Percentiles rank a stretch among this genome's conserved stretches.
Conservation (phyloP, 306 rosid species). For the Fragaria vesca region DNA sequence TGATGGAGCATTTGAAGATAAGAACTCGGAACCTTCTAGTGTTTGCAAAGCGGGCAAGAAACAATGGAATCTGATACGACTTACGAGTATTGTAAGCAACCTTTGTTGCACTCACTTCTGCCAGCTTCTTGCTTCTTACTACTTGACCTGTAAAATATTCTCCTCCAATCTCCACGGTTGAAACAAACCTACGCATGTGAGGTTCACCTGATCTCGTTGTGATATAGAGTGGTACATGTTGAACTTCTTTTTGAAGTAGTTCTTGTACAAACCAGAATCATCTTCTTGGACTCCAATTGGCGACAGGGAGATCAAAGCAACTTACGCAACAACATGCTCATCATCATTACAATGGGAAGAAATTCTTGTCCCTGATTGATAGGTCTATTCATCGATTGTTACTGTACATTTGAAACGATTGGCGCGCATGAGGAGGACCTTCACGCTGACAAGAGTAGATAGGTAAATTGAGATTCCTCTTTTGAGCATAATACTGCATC, state of each 20-base stretch:
- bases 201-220: constrained; percentile 51
- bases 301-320: constrained; percentile 55
- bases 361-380: constrained; percentile 39
- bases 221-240: constrained; percentile 47
- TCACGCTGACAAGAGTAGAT: constrained; percentile 62
- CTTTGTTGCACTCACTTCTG: constrained; percentile 81
- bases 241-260: constrained; percentile 57
- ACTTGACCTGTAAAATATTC: constrained; percentile 52
- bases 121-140: constrained; percentile 68
- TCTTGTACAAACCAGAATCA: constrained; percentile 63
- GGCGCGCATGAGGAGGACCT: constrained; percentile 73
- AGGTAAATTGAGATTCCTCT: constrained; percentile 53
- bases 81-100: constrained; percentile 49
- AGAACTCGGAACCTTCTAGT: constrained; percentile 18
- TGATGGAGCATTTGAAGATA: constrained; percentile 30
- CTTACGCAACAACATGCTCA: constrained; percentile 78
- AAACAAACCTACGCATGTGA: constrained; percentile 59
- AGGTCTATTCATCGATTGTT: constrained; percentile 57
- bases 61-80: constrained; percentile 32
- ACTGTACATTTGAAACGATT: constrained; percentile 64
- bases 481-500: constrained; percentile 63
- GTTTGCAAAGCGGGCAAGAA: constrained; percentile 23
- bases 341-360: constrained; percentile 67
- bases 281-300: constrained; percentile 58
- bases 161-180: constrained; percentile 63